Conservation (phyloP, 2,329 filamentous ascomycete species). For the Alternaria rosae region DNA sequence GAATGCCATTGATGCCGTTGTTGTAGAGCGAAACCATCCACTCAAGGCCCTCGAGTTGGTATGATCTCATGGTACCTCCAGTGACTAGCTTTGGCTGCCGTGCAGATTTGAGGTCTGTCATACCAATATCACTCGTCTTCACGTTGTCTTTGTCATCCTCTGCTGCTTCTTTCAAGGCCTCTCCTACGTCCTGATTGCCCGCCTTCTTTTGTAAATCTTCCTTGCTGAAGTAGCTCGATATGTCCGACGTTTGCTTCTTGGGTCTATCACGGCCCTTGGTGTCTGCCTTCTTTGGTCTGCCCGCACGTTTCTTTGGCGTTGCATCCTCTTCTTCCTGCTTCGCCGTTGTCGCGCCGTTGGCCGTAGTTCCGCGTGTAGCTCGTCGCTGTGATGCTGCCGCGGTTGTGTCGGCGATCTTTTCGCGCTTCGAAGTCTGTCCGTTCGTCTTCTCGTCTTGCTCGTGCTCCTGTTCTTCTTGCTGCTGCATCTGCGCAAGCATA, state of each 20-base stretch:
- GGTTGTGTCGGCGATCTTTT: constrained; percentile 56
- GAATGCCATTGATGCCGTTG: constrained; percentile 89
- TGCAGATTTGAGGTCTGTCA: constrained; percentile 77
- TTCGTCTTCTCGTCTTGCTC: constrained; percentile 55
- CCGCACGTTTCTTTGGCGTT: constrained; percentile 37
- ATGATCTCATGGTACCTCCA: constrained; percentile 89
- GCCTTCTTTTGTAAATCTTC: constrained; percentile 63
- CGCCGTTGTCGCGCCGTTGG: constrained; percentile 17
- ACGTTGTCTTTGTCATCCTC: constrained; percentile 65
- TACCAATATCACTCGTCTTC: constrained; percentile 66
- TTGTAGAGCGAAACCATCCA: constrained; percentile 88
- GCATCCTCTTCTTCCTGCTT: constrained; percentile 30
- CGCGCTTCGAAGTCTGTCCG: constrained; percentile 55
- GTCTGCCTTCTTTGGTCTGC: constrained; percentile 50
- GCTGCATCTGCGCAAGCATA: constrained; percentile 62
- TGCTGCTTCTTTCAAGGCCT: constrained; percentile 66
- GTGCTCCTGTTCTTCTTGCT: constrained; percentile 58
- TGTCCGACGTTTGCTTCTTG: constrained; percentile 55
- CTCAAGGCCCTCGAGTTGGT: constrained; percentile 91
- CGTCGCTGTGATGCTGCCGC: constrained; percentile 57
- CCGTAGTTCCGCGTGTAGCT: constrained; percentile 52
- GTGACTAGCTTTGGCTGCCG: constrained; percentile 85
- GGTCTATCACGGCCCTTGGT: constrained; percentile 45
- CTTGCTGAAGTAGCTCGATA: constrained; percentile 68
- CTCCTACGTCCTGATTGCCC: constrained; percentile 61